These are phyloP conservation scores for Parasitella parasitica DNA, from an alignment of 371 early-diverging fungal genomes.

Conservation along the genomic window DNA sequence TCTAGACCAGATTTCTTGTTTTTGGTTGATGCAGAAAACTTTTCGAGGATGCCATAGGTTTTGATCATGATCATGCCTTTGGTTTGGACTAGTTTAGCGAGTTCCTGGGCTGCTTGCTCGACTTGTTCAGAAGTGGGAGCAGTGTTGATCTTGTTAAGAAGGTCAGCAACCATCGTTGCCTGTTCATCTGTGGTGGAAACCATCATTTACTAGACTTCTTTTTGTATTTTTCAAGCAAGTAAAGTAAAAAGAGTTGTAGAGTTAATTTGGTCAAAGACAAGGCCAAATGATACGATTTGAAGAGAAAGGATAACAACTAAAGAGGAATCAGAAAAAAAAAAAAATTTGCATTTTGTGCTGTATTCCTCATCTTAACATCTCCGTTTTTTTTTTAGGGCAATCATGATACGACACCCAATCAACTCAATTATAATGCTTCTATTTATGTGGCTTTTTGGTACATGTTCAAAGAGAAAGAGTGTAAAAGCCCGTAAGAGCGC, in stretches of 20 bases:
- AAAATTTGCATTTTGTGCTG: not conserved
- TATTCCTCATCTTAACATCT: not conserved
- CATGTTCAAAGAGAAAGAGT: no score
- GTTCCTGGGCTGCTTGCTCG: slow-evolving; percentile 55
- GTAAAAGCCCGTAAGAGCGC: no score
- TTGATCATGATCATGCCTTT: slow-evolving; percentile 59
- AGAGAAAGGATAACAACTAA: slow-evolving; percentile 12
- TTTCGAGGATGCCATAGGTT: slow-evolving; percentile 56
- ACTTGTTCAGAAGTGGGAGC: slow-evolving; percentile 61
- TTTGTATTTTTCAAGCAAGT: not conserved
- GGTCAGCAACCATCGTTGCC: slow-evolving; percentile 33
- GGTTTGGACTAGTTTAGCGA: slow-evolving; percentile 48
- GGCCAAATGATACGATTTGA: not conserved
- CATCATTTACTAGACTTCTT: slow-evolving; percentile 17
- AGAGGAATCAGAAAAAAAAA: not conserved
- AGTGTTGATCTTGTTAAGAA: slow-evolving; percentile 56
- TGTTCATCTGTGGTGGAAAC: slow-evolving; percentile 30
- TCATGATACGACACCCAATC: not conserved
- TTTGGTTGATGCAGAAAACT: slow-evolving; percentile 52
- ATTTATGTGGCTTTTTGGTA: not conserved
- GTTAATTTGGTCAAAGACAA: not conserved
- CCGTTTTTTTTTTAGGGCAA: not conserved
- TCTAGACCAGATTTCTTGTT: slow-evolving; percentile 75
- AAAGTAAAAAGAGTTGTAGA: not conserved
- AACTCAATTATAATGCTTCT: not conserved